These are phyloP conservation scores for Actinomucor elegans DNA, from an alignment of 371 early-diverging fungal species.

Conservation along the genomic window DNA sequence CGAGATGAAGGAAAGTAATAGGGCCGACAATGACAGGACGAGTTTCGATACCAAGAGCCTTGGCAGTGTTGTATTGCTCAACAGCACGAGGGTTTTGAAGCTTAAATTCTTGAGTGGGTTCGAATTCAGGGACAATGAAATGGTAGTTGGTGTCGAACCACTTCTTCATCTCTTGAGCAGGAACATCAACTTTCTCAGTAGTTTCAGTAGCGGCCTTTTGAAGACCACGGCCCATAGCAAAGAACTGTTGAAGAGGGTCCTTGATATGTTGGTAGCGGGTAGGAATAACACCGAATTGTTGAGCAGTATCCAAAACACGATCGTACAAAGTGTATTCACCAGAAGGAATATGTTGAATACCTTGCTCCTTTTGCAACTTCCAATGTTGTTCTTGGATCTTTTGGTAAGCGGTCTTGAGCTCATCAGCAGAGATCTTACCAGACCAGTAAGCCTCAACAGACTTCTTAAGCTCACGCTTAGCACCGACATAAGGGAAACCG, in stretches of 20 bases:
- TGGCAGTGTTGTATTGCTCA: conserved; percentile 89
- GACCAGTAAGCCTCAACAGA: conserved; percentile 92
- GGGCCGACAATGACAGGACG: conserved; percentile 95
- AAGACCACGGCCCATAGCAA: conserved; percentile 96
- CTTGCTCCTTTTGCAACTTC: conserved; percentile 79
- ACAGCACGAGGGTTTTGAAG: conserved; percentile 76
- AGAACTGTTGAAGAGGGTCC: conserved; percentile 80
- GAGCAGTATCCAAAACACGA: conserved; percentile 88
- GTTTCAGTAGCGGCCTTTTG: conserved; percentile 69
- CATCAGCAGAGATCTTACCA: conserved; percentile 78
- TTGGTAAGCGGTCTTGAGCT: conserved; percentile 72
- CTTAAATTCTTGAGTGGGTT: conserved; percentile 70
- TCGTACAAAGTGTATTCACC: conserved; percentile 97
- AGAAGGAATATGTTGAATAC: conserved; percentile 84
- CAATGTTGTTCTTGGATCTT: conserved; percentile 87
- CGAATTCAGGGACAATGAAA: conserved; percentile 89
- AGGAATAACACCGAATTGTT: conserved; percentile 78
- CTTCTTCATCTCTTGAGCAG: conserved; percentile 95
- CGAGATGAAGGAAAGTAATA: conserved; percentile 83
- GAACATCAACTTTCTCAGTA: conserved; percentile 78
- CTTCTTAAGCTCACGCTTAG: conserved; percentile 88
- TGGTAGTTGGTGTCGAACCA: conserved; percentile 98
- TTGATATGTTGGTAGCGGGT: conserved; percentile 69
- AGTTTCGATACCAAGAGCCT: conserved; percentile 85
- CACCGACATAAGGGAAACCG: conserved; percentile 82